Base-by-base conservation (phyloP, 495 filamentous ascomycete genomes). In the Echria macrotheca region DNA sequence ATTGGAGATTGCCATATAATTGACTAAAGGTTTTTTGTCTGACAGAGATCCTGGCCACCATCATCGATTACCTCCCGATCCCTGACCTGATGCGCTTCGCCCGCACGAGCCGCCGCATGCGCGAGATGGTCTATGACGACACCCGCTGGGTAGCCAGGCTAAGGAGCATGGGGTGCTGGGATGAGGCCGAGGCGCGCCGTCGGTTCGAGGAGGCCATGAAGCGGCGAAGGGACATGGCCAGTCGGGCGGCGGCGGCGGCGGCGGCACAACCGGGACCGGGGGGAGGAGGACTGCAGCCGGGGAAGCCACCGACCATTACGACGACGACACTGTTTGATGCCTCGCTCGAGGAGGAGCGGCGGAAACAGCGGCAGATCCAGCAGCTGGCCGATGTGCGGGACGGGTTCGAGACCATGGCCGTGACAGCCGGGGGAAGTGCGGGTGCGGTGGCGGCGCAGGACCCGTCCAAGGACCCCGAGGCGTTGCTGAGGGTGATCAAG, bases 111-210 rank as follows among this genome's bases (percentile, higher is more conserved):
- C 85, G 81, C 64, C 86, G 89, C 37, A 82, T 95, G 77, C 85
- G 85, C 55, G 93, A 99, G 66, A 99, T 99, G 90, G 94, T 94
- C 9, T 97, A 97, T 70, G 94, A 99, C 74, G 93, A 99, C 65
- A 86, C 89, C 15, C 79, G 91, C 70, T 99, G 93, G 93, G 84
- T 96, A 38, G 82, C 85, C 46, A 78, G 82, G 50, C 68, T 99
- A 25, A 81, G 85, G 58, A 76, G 74, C 23, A 95, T 99, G 79
- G 89, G 84, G 5, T 85, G 87, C 56, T 99, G 94, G 94, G 85
- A 91, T 60, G 94, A 99, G 61, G 63, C 68, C 4, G 93, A 95
- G 60, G 93, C 93, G 0, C 76, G 91, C 43, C 78, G 76, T 58
- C 71, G 85, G 52, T 83, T 85, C 22, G 93, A 96, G 52, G 81